Evolutionary conservation across 2,329 filamentous ascomycete genomes (phyloP), one percentile per base, ranked within the genome.

Genomic region (Ophiosphaerella korrae): DNA sequence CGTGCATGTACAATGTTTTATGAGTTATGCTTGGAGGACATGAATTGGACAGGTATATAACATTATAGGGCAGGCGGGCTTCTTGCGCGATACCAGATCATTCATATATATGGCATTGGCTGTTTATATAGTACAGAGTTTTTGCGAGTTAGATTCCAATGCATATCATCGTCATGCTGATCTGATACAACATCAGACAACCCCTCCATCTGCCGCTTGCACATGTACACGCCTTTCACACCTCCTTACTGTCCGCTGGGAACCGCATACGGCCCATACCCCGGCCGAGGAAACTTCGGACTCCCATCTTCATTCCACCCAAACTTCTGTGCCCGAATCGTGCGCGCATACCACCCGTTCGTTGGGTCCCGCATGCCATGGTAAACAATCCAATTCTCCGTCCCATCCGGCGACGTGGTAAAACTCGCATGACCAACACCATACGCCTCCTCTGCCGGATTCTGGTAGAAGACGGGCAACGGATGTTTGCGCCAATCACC

Each of bases 351-450:
- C 79, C 78, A 80, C 0, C 79, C 77, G 41, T 74, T 75, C 23
- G 69, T 70, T n/a, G 77, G 77, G 58, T 80, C 73, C 31, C 62
- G 53, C 78, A 81, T 81, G 8, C 78, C 80, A 62, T 81, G 79
- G 61, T 82, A 82, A n/a, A 81, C 75, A 42, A 82, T 78, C 77
- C 77, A 82, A 47, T 78, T 69, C 63, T 82, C 76, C 1, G 42
- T 74, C 0, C 74, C 77, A 58, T 81, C 78, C 0, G 77, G 78
- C 48, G 75, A 78, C 47, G 74, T 79, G 5, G 74, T 76, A 52
- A 80, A 82, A 53, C 77, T 80, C 14, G 79, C 79, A 55, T 81
- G 79, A 0, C 80, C 79, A 4, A 81, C 78, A 1, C 78, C 79
- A 55, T 78, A 81, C 1, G 76, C 77, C 26, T 72, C 50, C 38